Evolutionary conservation across 2,329 filamentous ascomycete genomes (phyloP), one percentile per base, ranked within the genome.

Genomic region (Diplodia sapinea): DNA sequence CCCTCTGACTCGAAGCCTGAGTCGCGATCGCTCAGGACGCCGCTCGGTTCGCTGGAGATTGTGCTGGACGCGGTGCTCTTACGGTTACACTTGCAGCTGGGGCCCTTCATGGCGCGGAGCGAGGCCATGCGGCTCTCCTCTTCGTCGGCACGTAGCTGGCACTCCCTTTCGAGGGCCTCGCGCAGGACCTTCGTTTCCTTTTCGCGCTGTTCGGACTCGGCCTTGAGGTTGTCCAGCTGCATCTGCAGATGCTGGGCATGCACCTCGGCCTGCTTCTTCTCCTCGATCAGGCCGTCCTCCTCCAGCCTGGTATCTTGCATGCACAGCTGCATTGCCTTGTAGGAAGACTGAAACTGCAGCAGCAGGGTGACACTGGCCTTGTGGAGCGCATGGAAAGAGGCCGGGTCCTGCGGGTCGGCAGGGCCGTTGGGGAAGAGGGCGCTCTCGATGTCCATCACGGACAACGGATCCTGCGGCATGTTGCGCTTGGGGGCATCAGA

Each of bases 1-100:
- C 83, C 80, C 29, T 87, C 86, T 3, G 84, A 87, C 70, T 88
- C 86, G 69, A 87, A 87, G 56, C 86, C 86, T 6, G 86, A 87
- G 72, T 88, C 86, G 63, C 83, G 52, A 36, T 62, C 65, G 54
- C 54, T 59, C 54, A 61, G 54, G 65, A 57, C 65, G 57, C 57
- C 57, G 57, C 49, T 62, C 20, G 65, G 57, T 50, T 62, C 65
- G 65, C 29, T 49, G 31, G 64, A 59, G 26, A 59, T 82, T 13
- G 79, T 81, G 26, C 79, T 82, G 66, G 75, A 63, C 47, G 61
- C 54, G 57, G 43, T 68, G 49, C 57, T 61, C 43, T 52, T 61
- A 59, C 43, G 40, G 36, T 62, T 55, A 62, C 65, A 63, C 36
- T 62, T 62, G 56, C 56, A 67, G 49, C 23, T 26, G 23, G 23